phyloP scores from a whole-genome alignment of 129 eudicot species.

The Cynara cardunculus region DNA sequence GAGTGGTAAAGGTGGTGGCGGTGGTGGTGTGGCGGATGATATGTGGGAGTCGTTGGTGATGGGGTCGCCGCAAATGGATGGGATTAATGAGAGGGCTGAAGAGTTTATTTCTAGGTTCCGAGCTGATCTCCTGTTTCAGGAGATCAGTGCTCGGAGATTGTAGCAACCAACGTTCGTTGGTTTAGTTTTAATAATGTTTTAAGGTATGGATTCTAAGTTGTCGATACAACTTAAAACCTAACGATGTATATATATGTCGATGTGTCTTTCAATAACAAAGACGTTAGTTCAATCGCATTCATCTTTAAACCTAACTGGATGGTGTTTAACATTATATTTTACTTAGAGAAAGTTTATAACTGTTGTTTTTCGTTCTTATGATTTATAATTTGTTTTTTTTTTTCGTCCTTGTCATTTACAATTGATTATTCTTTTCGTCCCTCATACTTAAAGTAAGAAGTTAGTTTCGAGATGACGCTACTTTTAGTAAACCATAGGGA shows the following conservation, averaged over 20 bases:
- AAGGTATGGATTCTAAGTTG: constrained; percentile 7
- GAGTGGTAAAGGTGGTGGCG: constrained; percentile 14
- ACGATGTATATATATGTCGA: constrained; percentile 13
- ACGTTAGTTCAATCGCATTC: background rate
- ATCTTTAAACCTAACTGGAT: background rate
- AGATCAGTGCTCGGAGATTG: constrained; percentile 39
- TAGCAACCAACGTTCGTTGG: constrained; percentile 8
- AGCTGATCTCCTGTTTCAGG: constrained; percentile 61
- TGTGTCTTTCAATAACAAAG: constrained; percentile 9
- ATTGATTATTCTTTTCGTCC: too few species aligned
- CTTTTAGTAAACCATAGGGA: too few species aligned
- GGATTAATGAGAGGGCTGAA: constrained; percentile 72
- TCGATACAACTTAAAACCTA: constrained; percentile 13
- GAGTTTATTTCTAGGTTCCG: constrained; percentile 66
- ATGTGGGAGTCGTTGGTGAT: constrained; percentile 78
- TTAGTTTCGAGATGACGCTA: too few species aligned
- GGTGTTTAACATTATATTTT: background rate
- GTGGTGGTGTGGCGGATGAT: constrained; percentile 47
- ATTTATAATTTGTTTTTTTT: too few species aligned
- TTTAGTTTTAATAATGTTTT: background rate
- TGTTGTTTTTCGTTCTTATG: too few species aligned
- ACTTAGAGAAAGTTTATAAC: too few species aligned
- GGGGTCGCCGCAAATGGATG: constrained; percentile 67
- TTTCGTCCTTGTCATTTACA: too few species aligned
- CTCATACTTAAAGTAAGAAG: too few species aligned